Evolutionary conservation across 202 grass and related monocot genomes (phyloP).

Genomic region (Elaeis oleifera): DNA sequence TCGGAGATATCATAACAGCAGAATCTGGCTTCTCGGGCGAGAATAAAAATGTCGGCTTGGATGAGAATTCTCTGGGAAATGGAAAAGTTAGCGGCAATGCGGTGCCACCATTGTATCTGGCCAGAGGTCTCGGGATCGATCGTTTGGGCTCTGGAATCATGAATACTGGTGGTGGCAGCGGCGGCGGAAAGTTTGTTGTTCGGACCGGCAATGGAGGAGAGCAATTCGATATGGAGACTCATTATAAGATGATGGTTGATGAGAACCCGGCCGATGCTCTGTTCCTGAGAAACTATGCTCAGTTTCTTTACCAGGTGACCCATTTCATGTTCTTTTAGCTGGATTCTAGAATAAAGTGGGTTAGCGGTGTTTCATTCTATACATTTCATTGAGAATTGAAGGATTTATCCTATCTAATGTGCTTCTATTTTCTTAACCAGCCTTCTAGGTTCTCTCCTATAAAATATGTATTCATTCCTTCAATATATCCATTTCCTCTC

Average conservation of each 20-base stretch:
- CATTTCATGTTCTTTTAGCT: background rate
- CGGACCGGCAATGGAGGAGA: slow-evolving; percentile 40
- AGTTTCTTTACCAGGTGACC: slow-evolving; percentile 36
- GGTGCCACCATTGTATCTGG: slow-evolving; percentile 64
- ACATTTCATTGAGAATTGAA: too few species aligned
- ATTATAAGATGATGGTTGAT: slow-evolving; percentile 85
- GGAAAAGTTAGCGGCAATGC: too few species aligned
- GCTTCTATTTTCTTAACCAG: too few species aligned
- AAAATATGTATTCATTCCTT: too few species aligned
- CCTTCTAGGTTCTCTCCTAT: too few species aligned
- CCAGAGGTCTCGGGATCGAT: slow-evolving; percentile 83
- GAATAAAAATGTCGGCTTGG: background rate
- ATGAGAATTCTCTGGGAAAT: background rate
- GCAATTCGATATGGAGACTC: slow-evolving; percentile 45
- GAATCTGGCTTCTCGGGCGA: background rate
- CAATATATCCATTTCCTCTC: too few species aligned
- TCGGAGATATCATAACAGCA: too few species aligned
- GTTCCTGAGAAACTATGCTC: slow-evolving; percentile 67
- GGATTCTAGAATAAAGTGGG: too few species aligned
- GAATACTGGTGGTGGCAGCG: slow-evolving; percentile 8
- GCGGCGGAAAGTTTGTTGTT: slow-evolving; percentile 22
- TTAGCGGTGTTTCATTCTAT: too few species aligned
- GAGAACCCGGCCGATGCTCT: slow-evolving; percentile 69
- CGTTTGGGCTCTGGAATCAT: slow-evolving; percentile 29
- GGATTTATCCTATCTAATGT: too few species aligned